Percentiles rank a stretch among this genome's conserved stretches.
phyloP scores from a whole-genome alignment of 192 early-diverging fungal species.

The Endogone sp. region DNA sequence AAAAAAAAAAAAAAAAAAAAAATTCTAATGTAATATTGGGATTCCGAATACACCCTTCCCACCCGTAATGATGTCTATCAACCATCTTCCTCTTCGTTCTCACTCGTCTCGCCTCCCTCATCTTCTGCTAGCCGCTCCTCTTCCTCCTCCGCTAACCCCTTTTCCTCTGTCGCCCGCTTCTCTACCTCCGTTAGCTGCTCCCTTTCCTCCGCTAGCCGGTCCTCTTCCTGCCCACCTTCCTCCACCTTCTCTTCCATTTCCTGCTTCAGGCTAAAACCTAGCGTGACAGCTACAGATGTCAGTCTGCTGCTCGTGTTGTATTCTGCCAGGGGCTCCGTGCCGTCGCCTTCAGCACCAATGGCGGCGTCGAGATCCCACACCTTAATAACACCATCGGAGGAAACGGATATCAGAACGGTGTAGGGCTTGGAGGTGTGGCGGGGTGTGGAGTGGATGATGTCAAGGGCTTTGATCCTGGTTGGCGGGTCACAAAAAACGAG shows the following conservation, averaged over 20 bases:
- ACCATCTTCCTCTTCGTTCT: too few relatives aligned
- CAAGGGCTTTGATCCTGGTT: conserved; percentile 35
- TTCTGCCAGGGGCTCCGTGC: conserved; percentile 30
- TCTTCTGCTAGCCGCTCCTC: too few relatives aligned
- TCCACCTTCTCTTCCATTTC: conserved; percentile 5
- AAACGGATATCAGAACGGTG: conserved; percentile 49
- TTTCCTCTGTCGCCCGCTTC: too few relatives aligned
- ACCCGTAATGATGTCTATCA: too few relatives aligned
- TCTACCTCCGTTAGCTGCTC: too few relatives aligned
- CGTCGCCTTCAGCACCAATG: conserved; percentile 10
- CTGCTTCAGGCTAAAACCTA: conserved; percentile 4
- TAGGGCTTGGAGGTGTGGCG: conserved; percentile 10
- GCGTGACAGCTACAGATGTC: conserved; percentile 34
- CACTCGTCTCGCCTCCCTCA: too few relatives aligned
- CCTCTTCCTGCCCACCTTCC: not conserved
- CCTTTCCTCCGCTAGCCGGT: not conserved
- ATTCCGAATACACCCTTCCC: too few relatives aligned
- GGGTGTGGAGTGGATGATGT: conserved; percentile 17
- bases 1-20: too few relatives aligned
- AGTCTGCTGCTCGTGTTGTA: conserved; percentile 60
- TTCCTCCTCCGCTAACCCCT: too few relatives aligned
- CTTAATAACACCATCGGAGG: conserved; percentile 72
- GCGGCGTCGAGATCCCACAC: conserved; percentile 58
- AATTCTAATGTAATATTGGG: too few relatives aligned
- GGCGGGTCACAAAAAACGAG: conserved; percentile 24